Evolutionary conservation across 2,329 filamentous ascomycete genomes (phyloP), one percentile per base, ranked within the genome.

Genomic region (Aspergillus sergii): DNA sequence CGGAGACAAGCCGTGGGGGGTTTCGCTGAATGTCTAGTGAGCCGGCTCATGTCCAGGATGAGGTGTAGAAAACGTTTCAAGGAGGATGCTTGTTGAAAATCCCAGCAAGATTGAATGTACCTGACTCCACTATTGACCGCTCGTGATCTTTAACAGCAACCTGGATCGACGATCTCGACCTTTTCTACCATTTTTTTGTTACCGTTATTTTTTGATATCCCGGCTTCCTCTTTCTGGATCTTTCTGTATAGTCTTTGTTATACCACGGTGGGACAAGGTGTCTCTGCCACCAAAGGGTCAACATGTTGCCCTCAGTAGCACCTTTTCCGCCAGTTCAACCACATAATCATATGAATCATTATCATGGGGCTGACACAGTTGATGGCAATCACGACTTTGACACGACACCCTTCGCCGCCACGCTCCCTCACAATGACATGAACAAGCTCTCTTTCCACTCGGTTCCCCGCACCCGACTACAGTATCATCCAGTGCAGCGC

Each of bases 291-390:
- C 57, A 34, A 34, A 59, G 54, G 65, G 61, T 64, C 72, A 82
- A 76, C 58, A 84, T 84, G 82, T 79, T 82, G 76, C 81, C 82
- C 68, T 81, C 82, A 67, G 76, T 83, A 71, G 79, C 79, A 65
- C 74, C 78, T 57, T 79, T 79, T 53, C 76, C 79, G 64, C 75
- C 77, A 72, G 76, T 79, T 59, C 77, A 80, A 66, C 77, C 78
- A 54, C 79, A 80, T 66, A 75, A 79, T 53, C 78, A 76, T 64
- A 66, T 77, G 34, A 72, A 73, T 62, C 73, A 74, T 59, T 71
- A 75, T 64, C 70, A 71, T 46, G 64, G 71, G 26, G 62, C 73
- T 64, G 76, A 78, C 64, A 57, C 69, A 43, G 56, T 70, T 34
- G 68, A 75, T 59, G 71, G 70, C 51, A 66, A 71, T 34, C 77